Conservation (phyloP, 1,284 basidiomycete genomes). For the Leccinum huronense region DNA sequence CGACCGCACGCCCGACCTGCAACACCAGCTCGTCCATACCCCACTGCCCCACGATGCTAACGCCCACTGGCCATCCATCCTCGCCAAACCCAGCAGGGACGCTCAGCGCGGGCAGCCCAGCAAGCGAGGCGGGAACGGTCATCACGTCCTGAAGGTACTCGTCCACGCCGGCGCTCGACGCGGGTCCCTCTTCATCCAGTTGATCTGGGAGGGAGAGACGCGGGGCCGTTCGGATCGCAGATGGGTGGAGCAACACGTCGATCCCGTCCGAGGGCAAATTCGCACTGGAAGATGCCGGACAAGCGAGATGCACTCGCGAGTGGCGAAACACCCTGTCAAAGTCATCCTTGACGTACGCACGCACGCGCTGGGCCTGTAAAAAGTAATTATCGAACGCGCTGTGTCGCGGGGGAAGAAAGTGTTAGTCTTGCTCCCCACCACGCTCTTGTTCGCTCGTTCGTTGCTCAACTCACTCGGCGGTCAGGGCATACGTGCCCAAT, state of each 20-base stretch:
- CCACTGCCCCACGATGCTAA: slow-evolving; percentile 89
- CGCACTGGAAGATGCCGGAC: slow-evolving; percentile 4
- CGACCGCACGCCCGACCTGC: slow-evolving; percentile 51
- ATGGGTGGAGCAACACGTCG: slow-evolving; percentile 84
- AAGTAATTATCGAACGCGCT: slow-evolving; percentile 98
- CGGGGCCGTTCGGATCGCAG: slow-evolving; percentile 79
- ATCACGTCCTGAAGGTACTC: slow-evolving; percentile 90
- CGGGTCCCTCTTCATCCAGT: slow-evolving; percentile 34
- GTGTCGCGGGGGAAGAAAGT: not conserved
- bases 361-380: slow-evolving; percentile 84
- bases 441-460: not conserved
- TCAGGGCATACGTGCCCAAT: slow-evolving; percentile 90
- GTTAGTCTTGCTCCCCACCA: not conserved
- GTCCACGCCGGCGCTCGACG: slow-evolving; percentile 37
- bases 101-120: slow-evolving; percentile 81
- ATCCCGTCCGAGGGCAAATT: slow-evolving; percentile 43
- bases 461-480: slow-evolving; percentile 70
- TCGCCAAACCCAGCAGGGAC: slow-evolving; percentile 55
- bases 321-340: slow-evolving; percentile 70
- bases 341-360: slow-evolving; percentile 70
- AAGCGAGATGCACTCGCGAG: slow-evolving; percentile 49
- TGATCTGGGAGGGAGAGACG: slow-evolving; percentile 8
- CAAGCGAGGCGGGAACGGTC: slow-evolving; percentile 89
- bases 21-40: slow-evolving; percentile 74
- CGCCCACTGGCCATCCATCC: slow-evolving; percentile 83